Conservation (phyloP, 2,329 filamentous ascomycete species). For the Endocalyx cinctus region DNA sequence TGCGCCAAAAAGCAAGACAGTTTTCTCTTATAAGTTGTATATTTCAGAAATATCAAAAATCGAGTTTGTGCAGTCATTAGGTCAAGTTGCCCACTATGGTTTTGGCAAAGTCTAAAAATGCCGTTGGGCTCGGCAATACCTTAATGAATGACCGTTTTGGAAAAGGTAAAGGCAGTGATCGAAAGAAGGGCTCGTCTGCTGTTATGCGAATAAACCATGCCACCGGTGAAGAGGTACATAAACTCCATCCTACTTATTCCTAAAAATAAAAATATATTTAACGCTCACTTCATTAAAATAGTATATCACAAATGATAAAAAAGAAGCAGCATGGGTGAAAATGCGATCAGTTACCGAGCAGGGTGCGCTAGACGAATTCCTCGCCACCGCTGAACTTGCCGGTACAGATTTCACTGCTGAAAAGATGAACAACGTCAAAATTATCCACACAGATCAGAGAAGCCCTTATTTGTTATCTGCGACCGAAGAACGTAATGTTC, state of each 20-base stretch:
- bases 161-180: slow-evolving; percentile 80
- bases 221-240: slow-evolving; percentile 66
- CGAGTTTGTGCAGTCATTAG: no score
- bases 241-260: neutral
- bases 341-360: slow-evolving; percentile 99
- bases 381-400: slow-evolving; percentile 93
- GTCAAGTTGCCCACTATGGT: slow-evolving; percentile 42
- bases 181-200: slow-evolving; percentile 60
- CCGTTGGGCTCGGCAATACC: slow-evolving; percentile 90
- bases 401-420: slow-evolving; percentile 98
- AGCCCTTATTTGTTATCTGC: slow-evolving; percentile 90
- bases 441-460: slow-evolving; percentile 93
- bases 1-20: no score
- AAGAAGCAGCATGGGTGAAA: slow-evolving; percentile 96
- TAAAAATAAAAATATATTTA: neutral
- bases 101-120: slow-evolving; percentile 86
- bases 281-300: slow-evolving; percentile 23
- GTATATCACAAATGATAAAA: slow-evolving; percentile 86
- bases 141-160: slow-evolving; percentile 99
- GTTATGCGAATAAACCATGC: slow-evolving; percentile 68
- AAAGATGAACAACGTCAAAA: slow-evolving; percentile 98
- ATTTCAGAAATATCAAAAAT: no score
- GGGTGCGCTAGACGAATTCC: slow-evolving; percentile 91
- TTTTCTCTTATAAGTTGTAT: no score
- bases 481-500: slow-evolving; percentile 71